These are phyloP conservation scores for Hanseniaspora vineae DNA, from an alignment of 805 yeast species.

Conservation along the genomic window DNA sequence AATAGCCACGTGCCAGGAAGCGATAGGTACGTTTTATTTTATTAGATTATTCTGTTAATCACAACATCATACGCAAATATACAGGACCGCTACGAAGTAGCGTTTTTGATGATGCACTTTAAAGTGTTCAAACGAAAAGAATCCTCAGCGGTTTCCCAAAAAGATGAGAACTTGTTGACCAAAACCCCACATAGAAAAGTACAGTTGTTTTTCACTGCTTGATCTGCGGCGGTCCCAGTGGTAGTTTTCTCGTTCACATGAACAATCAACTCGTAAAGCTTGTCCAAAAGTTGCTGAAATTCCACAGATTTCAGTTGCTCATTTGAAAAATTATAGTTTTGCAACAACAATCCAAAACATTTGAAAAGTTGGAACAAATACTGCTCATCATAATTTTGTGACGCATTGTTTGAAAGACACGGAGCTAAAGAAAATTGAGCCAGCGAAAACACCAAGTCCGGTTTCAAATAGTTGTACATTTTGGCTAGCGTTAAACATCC, in stretches of 20 bases:
- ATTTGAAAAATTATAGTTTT: slow-evolving; percentile 1
- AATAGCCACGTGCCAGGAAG: too few species aligned
- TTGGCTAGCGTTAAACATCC: slow-evolving; percentile 21
- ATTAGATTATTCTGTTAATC: too few species aligned
- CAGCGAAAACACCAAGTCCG: neutral
- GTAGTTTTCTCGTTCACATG: neutral
- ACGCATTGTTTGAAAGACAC: neutral
- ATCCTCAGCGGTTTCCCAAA: neutral
- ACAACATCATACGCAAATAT: too few species aligned
- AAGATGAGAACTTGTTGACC: neutral
- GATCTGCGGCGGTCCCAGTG: neutral
- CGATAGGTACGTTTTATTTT: too few species aligned
- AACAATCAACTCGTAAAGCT: neutral
- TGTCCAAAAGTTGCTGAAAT: too few species aligned
- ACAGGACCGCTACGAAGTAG: too few species aligned
- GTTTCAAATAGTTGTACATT: slow-evolving; percentile 2
- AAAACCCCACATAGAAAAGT: neutral
- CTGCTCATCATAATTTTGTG: slow-evolving; percentile 2
- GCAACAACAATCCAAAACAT: slow-evolving; percentile 19
- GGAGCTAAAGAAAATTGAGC: neutral
- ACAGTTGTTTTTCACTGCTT: neutral
- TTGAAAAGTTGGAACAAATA: slow-evolving; percentile 19
- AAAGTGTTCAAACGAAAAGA: neutral
- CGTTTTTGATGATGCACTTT: neutral
- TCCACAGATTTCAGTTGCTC: too few species aligned